Conservation (phyloP, 805 yeast species). For the Zygotorulaspora sp. region DNA sequence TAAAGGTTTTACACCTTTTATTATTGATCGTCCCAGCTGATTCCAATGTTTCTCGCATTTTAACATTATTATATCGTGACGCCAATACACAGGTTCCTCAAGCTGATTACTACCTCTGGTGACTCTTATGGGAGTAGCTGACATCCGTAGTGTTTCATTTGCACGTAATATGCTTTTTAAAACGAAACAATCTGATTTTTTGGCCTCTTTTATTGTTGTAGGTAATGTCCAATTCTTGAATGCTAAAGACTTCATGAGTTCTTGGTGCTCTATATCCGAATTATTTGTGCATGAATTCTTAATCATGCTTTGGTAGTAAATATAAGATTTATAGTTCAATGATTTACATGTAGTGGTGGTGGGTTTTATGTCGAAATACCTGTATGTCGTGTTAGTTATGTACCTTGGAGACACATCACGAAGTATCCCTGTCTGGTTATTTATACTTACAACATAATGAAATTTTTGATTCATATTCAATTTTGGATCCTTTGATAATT, state of each 20-base stretch:
- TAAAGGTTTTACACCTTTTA: constrained; percentile 8
- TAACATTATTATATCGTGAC: constrained; percentile 16
- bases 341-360: constrained; percentile 9
- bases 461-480: constrained; percentile 15
- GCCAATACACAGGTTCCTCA: constrained; percentile 16
- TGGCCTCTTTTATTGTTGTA: constrained; percentile 11
- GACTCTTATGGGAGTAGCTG: constrained; percentile 4
- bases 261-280: too few relatives aligned
- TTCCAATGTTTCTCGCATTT: constrained; percentile 29
- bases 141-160: constrained; percentile 10
- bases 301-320: constrained; percentile 3
- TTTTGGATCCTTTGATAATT: constrained; percentile 8
- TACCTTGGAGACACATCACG: constrained; percentile 27
- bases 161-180: constrained; percentile 12
- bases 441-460: constrained; percentile 18
- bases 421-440: constrained; percentile 9
- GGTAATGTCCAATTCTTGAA: constrained; percentile 18
- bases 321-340: constrained; percentile 10
- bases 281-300: constrained; percentile 1
- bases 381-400: constrained; percentile 16
- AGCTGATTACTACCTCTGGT: neutral
- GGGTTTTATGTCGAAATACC: constrained; percentile 14
- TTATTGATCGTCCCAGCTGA: constrained; percentile 24
- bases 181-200: constrained; percentile 20
- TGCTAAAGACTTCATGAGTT: constrained; percentile 10